phyloP scores from a whole-genome alignment of 441 rosid genomes.

The Hura crepitans region DNA sequence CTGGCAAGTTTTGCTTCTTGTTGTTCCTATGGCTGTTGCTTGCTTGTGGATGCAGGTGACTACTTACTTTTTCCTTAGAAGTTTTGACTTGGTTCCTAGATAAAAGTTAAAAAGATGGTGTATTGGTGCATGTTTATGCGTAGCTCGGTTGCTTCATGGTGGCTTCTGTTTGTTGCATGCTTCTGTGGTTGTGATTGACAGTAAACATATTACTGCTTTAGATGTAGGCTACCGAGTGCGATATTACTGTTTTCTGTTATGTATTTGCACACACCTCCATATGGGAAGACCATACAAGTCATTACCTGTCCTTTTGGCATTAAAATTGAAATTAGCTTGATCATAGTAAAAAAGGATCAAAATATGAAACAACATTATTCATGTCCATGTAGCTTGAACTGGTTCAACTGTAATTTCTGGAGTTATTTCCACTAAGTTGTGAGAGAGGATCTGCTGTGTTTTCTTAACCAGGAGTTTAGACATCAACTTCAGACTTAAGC shows the following conservation, averaged over 20 bases:
- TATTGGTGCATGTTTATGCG: slow-evolving; percentile 8
- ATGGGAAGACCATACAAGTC: not conserved
- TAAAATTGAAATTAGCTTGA: not conserved
- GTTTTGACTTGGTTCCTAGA: slow-evolving; percentile 8
- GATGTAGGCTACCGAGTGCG: not conserved
- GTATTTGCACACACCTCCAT: not conserved
- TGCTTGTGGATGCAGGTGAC: slow-evolving; percentile 99
- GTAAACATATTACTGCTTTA: not conserved
- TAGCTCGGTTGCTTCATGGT: not conserved
- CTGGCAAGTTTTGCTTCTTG: slow-evolving; percentile 98
- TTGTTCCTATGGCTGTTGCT: slow-evolving; percentile 92
- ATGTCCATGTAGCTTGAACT: slow-evolving; percentile 11
- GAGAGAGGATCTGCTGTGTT: not conserved
- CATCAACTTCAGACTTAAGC: slow-evolving; percentile 6
- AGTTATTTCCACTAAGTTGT: slow-evolving; percentile 10
- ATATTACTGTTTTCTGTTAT: not conserved
- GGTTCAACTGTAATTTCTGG: not conserved
- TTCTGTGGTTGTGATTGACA: slow-evolving; percentile 7
- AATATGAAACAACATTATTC: slow-evolving; percentile 1
- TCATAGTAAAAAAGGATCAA: not conserved
- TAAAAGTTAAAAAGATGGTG: slow-evolving; percentile 9
- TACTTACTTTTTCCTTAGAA: slow-evolving; percentile 29
- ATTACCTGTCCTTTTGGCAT: not conserved
- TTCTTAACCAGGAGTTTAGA: not conserved
- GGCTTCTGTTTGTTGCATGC: not conserved